These are phyloP conservation scores for Cladosporium austrohemisphaericum DNA, from an alignment of 2,329 filamentous ascomycete species.

Conservation along the genomic window DNA sequence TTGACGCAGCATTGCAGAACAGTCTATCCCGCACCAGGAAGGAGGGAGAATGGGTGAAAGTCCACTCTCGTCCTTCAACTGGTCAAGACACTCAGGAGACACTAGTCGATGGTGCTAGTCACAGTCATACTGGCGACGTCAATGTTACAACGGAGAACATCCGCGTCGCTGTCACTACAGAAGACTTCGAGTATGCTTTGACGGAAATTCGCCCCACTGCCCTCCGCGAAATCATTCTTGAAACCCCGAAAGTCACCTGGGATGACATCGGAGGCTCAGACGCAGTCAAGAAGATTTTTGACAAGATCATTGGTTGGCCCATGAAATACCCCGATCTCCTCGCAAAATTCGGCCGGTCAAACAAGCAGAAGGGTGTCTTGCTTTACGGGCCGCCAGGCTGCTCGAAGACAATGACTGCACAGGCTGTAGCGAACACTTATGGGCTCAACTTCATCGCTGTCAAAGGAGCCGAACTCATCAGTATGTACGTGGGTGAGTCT, in stretches of 20 bases:
- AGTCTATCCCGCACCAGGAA: constrained; percentile 34
- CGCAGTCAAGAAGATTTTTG: constrained; percentile 62
- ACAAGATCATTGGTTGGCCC: constrained; percentile 56
- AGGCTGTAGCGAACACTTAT: constrained; percentile 85
- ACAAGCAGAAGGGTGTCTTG: constrained; percentile 74
- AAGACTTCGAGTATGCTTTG: constrained; percentile 64
- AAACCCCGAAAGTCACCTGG: constrained; percentile 83
- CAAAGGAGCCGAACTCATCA: constrained; percentile 87
- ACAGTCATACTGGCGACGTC: neutral
- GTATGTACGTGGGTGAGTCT: constrained; percentile 96
- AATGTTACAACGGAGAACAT: neutral
- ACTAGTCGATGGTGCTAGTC: constrained; percentile 15
- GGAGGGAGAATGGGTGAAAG: constrained; percentile 21
- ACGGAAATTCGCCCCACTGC: constrained; percentile 71
- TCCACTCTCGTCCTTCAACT: constrained; percentile 1
- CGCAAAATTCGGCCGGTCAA: constrained; percentile 45
- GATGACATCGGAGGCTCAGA: constrained; percentile 69
- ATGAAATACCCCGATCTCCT: constrained; percentile 54
- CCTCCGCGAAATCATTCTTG: constrained; percentile 84
- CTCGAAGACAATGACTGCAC: constrained; percentile 88
- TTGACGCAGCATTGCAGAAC: constrained; percentile 50
- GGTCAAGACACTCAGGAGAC: constrained; percentile 5
- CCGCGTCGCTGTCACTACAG: constrained; percentile 21
- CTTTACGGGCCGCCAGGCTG: constrained; percentile 92
- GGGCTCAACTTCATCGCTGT: constrained; percentile 92